A percentile compares a stretch with the other conserved stretches of the same genome.
Evolutionary conservation across 2,329 filamentous ascomycete species (phyloP).

Genomic region (Aspergillus jensenii): DNA sequence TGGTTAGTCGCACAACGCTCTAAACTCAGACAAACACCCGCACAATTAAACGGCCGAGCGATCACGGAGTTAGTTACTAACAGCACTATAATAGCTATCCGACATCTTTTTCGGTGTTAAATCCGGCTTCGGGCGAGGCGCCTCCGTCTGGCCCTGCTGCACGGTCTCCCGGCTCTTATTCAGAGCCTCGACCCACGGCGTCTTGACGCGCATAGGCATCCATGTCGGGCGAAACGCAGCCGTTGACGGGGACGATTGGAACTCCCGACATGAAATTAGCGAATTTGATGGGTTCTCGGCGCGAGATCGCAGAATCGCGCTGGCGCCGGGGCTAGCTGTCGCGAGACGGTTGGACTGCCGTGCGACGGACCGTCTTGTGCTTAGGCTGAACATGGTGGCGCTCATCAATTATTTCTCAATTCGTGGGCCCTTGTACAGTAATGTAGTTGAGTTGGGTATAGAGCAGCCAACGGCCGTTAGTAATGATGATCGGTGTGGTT

Average conservation of each 20-base stretch:
- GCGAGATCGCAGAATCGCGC: slow-evolving; percentile 3
- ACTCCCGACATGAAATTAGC: slow-evolving; percentile 17
- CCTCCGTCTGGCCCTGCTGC: slow-evolving; percentile 20
- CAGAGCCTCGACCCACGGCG: slow-evolving; percentile 69
- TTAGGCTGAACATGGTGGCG: slow-evolving; percentile 19
- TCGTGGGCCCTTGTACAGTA: too few relatives aligned
- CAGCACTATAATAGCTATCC: slow-evolving; percentile 68
- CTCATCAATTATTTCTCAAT: not conserved
- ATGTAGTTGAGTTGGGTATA: not conserved
- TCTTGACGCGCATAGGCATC: slow-evolving; percentile 61
- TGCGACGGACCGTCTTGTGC: slow-evolving; percentile 17
- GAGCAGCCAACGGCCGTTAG: not conserved
- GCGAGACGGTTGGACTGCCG: slow-evolving; percentile 22
- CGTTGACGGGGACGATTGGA: slow-evolving; percentile 29
- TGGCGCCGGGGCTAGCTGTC: slow-evolving; percentile 3
- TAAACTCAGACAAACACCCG: not conserved
- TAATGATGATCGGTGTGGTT: slow-evolving; percentile 9
- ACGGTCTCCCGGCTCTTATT: slow-evolving; percentile 51
- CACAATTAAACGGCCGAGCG: not conserved
- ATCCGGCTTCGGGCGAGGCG: slow-evolving; percentile 50
- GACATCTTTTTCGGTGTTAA: slow-evolving; percentile 67
- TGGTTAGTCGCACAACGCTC: slow-evolving; percentile 9
- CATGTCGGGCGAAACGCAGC: slow-evolving; percentile 34
- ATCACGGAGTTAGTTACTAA: slow-evolving; percentile 38
- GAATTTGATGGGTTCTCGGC: slow-evolving; percentile 5